phyloP scores from a whole-genome alignment of 2,329 filamentous ascomycete genomes.

The Nannizzia gypsea region DNA sequence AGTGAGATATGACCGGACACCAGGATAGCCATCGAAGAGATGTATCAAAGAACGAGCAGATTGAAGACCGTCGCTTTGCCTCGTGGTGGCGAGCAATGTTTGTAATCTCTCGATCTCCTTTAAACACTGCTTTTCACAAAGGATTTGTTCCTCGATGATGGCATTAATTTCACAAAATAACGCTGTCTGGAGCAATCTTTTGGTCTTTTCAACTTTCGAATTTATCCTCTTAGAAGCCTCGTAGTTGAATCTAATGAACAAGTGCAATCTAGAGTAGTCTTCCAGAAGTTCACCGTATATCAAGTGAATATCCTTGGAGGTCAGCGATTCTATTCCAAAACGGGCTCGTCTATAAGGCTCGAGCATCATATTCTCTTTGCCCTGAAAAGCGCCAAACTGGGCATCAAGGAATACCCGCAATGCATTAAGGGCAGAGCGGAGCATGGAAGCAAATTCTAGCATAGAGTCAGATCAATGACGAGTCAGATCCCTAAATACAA shows the following conservation, averaged over 20 bases:
- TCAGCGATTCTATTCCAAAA: not conserved
- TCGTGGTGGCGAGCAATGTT: not conserved
- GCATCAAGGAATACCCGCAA: not conserved
- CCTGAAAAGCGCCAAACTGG: not conserved
- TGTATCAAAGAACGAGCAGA: not conserved
- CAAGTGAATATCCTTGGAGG: not conserved
- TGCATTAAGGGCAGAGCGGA: not conserved
- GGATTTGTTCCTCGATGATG: not conserved
- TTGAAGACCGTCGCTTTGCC: not conserved
- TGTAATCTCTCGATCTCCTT: not conserved
- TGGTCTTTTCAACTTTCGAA: conserved; percentile 3
- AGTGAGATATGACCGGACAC: not conserved
- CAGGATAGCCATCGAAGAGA: not conserved
- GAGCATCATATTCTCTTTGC: not conserved
- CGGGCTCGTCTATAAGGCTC: not conserved
- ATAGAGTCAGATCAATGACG: not conserved
- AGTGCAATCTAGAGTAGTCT: conserved; percentile 13
- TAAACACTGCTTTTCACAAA: not conserved
- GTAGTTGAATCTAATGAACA: conserved; percentile 15
- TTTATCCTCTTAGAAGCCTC: conserved; percentile 14
- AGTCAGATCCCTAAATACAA: not conserved
- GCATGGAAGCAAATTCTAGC: not conserved
- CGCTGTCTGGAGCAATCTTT: not conserved
- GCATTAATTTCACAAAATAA: not conserved
- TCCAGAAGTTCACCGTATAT: conserved; percentile 8